Evolutionary conservation across 371 early-diverging fungal species (phyloP).

Genomic region (Chytridium lagenaria): DNA sequence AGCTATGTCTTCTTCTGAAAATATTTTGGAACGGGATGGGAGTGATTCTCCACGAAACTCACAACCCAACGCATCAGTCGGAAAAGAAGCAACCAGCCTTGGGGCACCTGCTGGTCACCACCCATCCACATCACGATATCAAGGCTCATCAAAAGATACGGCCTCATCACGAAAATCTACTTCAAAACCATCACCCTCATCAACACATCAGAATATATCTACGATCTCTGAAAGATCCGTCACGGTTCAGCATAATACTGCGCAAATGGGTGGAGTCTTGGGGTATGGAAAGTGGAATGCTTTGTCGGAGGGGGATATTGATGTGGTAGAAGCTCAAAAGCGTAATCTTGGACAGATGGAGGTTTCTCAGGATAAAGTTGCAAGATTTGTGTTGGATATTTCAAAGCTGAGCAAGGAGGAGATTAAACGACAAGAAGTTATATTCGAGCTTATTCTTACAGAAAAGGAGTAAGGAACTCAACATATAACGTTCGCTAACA

Average conservation of each 20-base stretch:
- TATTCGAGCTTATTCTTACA: conserved; percentile 66
- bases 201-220: not conserved
- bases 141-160: not conserved
- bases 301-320: conserved; percentile 14
- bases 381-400: conserved; percentile 19
- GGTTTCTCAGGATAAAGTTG: not conserved
- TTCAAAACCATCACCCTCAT: not conserved
- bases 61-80: not conserved
- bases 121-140: not conserved
- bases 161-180: not conserved
- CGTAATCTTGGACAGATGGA: conserved; percentile 7
- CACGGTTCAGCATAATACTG: not conserved
- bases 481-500: not conserved
- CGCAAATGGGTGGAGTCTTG: conserved; percentile 22
- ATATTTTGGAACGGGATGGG: not conserved
- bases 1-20: not conserved
- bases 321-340: conserved; percentile 15
- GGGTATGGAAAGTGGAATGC: conserved; percentile 20
- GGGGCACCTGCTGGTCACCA: no score
- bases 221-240: not conserved
- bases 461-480: conserved; percentile 59
- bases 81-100: not conserved
- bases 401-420: conserved; percentile 28
- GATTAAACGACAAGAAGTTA: conserved; percentile 65
- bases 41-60: not conserved